These are phyloP conservation scores for Botrytis hyacinthi DNA, from an alignment of 2,329 filamentous ascomycete species.

Conservation along the genomic window DNA sequence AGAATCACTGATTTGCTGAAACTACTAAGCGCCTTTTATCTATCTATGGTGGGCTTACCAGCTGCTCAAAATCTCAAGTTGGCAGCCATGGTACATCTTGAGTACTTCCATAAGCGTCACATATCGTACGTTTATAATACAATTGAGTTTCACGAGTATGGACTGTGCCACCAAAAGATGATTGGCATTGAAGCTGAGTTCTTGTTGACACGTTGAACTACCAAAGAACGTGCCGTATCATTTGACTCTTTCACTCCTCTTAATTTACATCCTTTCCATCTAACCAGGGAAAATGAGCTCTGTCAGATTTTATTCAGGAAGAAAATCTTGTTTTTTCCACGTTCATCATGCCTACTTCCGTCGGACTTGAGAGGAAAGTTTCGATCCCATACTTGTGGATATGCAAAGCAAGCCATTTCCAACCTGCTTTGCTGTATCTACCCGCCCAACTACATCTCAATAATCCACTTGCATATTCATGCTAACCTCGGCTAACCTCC, in stretches of 20 bases:
- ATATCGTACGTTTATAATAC: constrained; percentile 21
- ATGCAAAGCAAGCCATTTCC: constrained; percentile 12
- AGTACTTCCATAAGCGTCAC: constrained; percentile 17
- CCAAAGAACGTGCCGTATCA: background rate
- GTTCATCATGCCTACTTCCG: constrained; percentile 18
- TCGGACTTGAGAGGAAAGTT: constrained; percentile 14
- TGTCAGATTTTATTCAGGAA: background rate
- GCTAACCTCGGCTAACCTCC: background rate
- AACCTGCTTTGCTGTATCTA: constrained; percentile 10
- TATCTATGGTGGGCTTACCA: background rate
- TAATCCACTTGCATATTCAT: constrained; percentile 5
- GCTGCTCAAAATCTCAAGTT: constrained; percentile 12
- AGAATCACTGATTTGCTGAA: background rate
- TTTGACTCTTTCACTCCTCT: background rate
- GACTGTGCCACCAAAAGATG: background rate
- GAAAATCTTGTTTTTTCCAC: constrained; percentile 5
- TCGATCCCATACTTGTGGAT: background rate
- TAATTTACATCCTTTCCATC: background rate
- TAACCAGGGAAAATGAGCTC: background rate
- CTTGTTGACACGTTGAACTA: constrained; percentile 5
- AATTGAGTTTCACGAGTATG: background rate
- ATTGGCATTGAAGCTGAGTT: constrained; percentile 5
- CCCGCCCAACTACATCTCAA: background rate
- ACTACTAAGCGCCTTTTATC: background rate
- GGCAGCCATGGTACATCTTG: constrained; percentile 12